A percentile compares a stretch with the other conserved stretches of the same genome.
phyloP scores from a whole-genome alignment of 805 yeast species.

The Wickerhamiella occidentalis region DNA sequence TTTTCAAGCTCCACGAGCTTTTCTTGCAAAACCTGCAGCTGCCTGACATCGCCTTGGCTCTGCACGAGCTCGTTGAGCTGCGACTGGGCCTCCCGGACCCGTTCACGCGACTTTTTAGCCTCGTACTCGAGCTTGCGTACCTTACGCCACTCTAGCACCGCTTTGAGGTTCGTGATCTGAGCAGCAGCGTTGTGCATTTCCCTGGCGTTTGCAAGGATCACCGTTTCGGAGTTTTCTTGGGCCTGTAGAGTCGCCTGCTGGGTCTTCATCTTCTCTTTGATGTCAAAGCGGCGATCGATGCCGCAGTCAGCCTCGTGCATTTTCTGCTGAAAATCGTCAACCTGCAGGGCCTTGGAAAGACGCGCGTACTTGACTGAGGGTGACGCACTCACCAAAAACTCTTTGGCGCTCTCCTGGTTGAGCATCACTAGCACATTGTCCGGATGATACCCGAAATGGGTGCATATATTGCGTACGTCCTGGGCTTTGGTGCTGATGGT shows the following conservation, averaged over 20 bases:
- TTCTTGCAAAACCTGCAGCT: neutral
- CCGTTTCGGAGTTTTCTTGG: neutral
- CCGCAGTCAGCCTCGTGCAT: neutral
- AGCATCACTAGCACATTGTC: constrained; percentile 86
- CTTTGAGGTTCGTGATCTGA: neutral
- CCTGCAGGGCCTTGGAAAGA: constrained; percentile 47
- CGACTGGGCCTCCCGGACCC: neutral
- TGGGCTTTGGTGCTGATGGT: constrained; percentile 50
- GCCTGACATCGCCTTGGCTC: neutral
- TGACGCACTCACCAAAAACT: constrained; percentile 67
- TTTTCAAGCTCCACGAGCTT: neutral
- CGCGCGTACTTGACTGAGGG: constrained; percentile 59
- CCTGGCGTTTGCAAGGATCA: neutral
- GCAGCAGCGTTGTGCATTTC: neutral
- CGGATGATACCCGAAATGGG: constrained; percentile 61
- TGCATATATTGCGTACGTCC: constrained; percentile 56
- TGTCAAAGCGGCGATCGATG: neutral
- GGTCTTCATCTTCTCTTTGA: neutral
- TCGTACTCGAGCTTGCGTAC: constrained; percentile 1
- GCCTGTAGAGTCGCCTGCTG: neutral
- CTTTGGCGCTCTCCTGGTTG: constrained; percentile 88
- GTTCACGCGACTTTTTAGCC: neutral
- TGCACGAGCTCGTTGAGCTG: constrained; percentile 9
- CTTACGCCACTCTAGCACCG: constrained; percentile 7
- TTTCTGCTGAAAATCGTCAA: neutral